Evolutionary conservation across 129 eudicot species (phyloP).

Genomic region (Saposhnikovia divaricata): DNA sequence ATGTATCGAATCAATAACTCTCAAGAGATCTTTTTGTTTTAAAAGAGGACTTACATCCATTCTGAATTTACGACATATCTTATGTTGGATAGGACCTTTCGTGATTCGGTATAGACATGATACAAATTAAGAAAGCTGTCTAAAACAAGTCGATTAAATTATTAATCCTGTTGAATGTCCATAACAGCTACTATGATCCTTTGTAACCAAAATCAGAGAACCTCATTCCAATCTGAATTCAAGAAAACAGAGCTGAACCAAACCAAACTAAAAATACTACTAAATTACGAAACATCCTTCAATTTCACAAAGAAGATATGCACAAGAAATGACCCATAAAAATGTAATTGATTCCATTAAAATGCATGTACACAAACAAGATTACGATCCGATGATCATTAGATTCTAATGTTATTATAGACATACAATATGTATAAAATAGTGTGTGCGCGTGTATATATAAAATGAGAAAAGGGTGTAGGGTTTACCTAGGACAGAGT

Average conservation of each 20-base stretch:
- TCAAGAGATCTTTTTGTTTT: no score
- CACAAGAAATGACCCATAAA: neutral
- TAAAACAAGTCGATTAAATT: neutral
- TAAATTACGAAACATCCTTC: neutral
- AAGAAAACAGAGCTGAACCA: neutral
- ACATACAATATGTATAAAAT: neutral
- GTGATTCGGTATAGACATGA: no score
- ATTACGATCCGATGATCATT: neutral
- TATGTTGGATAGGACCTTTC: no score
- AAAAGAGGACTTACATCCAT: no score
- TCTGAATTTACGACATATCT: no score
- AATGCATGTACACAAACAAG: neutral
- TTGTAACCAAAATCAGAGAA: neutral
- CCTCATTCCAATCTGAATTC: neutral
- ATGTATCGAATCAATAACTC: no score
- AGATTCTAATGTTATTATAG: neutral
- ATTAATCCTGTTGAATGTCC: neutral
- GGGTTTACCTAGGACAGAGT: neutral
- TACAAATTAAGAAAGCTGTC: no score
- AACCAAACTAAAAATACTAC: neutral
- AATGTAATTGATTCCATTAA: neutral
- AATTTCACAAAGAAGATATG: neutral
- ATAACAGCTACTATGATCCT: neutral
- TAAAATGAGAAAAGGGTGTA: neutral
- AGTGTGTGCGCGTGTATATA: neutral